These are phyloP conservation scores for Aureobasidium sp. DNA, from an alignment of 2,329 filamentous ascomycete genomes.

Conservation along the genomic window DNA sequence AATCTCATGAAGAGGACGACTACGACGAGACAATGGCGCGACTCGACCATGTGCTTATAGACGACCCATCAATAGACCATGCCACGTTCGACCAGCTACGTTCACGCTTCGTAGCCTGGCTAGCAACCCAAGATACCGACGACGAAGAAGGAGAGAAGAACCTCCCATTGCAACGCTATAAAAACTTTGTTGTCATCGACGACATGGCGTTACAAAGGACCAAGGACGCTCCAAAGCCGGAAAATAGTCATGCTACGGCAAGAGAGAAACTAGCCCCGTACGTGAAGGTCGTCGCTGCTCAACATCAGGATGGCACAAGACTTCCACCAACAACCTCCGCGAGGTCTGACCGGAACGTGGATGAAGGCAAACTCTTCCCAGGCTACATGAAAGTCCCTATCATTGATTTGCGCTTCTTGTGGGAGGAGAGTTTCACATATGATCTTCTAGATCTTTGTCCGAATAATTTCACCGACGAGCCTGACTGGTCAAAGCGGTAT, in stretches of 20 bases:
- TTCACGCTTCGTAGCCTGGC: neutral
- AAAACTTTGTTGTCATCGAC: neutral
- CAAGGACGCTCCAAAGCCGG: neutral
- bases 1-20: neutral
- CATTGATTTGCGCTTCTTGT: neutral
- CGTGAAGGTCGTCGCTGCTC: neutral
- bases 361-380: neutral
- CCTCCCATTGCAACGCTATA: neutral
- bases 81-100: neutral
- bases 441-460: neutral
- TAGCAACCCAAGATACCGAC: neutral
- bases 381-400: neutral
- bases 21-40: neutral
- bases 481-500: neutral
- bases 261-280: neutral
- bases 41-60: neutral
- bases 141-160: neutral
- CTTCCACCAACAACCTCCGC: neutral
- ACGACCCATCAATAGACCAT: neutral
- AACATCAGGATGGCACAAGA: neutral
- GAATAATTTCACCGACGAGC: neutral
- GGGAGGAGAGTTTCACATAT: neutral
- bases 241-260: neutral
- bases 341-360: neutral
- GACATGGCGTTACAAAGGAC: neutral